Conservation (phyloP, 805 yeast species). For the Kazachstania taianensis region DNA sequence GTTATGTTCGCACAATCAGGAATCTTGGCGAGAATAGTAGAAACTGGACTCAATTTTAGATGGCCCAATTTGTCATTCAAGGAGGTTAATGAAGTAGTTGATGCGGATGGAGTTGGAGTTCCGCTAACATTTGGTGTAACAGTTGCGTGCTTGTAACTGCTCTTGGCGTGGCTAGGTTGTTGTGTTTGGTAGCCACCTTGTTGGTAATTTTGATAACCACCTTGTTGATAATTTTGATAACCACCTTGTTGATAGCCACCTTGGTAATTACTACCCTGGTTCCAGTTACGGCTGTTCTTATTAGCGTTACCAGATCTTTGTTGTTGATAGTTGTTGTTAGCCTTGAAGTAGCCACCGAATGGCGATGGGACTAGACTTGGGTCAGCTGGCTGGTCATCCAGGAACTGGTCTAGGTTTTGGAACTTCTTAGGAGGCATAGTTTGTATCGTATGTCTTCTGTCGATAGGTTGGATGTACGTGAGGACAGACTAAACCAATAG, state of each 20-base stretch:
- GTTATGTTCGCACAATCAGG: slow-evolving; percentile 27
- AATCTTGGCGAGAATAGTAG: slow-evolving; percentile 37
- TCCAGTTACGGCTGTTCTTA: slow-evolving; percentile 9
- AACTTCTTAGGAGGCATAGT: slow-evolving; percentile 24
- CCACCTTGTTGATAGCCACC: slow-evolving; percentile 14
- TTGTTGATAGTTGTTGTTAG: slow-evolving; percentile 15
- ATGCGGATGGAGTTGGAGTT: slow-evolving; percentile 37
- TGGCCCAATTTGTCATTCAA: slow-evolving; percentile 61
- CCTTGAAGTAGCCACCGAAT: slow-evolving; percentile 27
- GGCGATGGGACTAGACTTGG: slow-evolving; percentile 25
- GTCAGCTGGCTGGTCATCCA: slow-evolving; percentile 24
- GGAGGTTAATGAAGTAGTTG: slow-evolving; percentile 66
- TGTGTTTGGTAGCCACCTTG: slow-evolving; percentile 11
- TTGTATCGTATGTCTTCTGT: too few relatives aligned
- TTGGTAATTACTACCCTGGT: slow-evolving; percentile 11
- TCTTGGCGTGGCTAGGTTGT: slow-evolving; percentile 8
- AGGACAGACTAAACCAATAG: neutral
- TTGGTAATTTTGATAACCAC: slow-evolving; percentile 8
- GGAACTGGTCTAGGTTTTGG: slow-evolving; percentile 19
- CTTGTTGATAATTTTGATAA: slow-evolving; percentile 9
- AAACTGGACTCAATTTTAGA: slow-evolving; percentile 55
- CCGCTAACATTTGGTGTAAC: slow-evolving; percentile 29
- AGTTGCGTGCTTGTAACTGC: slow-evolving; percentile 26
- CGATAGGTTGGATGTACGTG: neutral
- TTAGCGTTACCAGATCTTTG: slow-evolving; percentile 15